Evolutionary conservation across 2,329 filamentous ascomycete species (phyloP).

Genomic region (Sporothrix pallida): DNA sequence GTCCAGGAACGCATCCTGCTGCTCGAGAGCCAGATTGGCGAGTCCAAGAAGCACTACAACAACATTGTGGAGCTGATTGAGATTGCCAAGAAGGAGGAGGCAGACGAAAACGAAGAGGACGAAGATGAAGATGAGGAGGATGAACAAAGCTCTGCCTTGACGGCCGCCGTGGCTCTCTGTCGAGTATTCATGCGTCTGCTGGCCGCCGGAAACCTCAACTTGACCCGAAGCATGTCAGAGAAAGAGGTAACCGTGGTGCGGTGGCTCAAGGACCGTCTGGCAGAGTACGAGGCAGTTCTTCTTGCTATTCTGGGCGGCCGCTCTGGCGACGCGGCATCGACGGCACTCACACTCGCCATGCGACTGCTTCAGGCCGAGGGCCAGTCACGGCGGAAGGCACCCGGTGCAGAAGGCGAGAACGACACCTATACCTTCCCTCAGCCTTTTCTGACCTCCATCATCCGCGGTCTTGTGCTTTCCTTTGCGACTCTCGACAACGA

Average conservation of each 20-base stretch:
- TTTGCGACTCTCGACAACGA: conserved; percentile 43
- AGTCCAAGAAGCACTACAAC: conserved; percentile 90
- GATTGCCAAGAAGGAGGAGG: conserved; percentile 56
- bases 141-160: conserved; percentile 52
- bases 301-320: conserved; percentile 61
- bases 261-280: conserved; percentile 78
- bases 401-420: not conserved
- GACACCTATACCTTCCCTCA: conserved; percentile 68
- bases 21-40: conserved; percentile 79
- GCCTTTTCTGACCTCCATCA: conserved; percentile 67
- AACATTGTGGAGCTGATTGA: conserved; percentile 78
- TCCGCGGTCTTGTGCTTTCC: conserved; percentile 62
- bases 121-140: conserved; percentile 20
- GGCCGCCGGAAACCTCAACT: conserved; percentile 71
- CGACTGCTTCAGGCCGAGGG: conserved; percentile 81
- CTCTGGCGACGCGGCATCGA: conserved; percentile 68
- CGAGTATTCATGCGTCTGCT: conserved; percentile 84
- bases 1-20: conserved; percentile 69
- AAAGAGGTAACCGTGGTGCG: conserved; percentile 75
- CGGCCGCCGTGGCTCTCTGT: conserved; percentile 81
- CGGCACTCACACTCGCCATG: conserved; percentile 80
- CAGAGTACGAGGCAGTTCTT: conserved; percentile 71
- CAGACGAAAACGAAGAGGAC: not conserved
- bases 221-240: conserved; percentile 68
- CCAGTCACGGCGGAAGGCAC: conserved; percentile 59